Conservation (phyloP, 2,329 filamentous ascomycete genomes). For the Zasmidium citrigriseum region DNA sequence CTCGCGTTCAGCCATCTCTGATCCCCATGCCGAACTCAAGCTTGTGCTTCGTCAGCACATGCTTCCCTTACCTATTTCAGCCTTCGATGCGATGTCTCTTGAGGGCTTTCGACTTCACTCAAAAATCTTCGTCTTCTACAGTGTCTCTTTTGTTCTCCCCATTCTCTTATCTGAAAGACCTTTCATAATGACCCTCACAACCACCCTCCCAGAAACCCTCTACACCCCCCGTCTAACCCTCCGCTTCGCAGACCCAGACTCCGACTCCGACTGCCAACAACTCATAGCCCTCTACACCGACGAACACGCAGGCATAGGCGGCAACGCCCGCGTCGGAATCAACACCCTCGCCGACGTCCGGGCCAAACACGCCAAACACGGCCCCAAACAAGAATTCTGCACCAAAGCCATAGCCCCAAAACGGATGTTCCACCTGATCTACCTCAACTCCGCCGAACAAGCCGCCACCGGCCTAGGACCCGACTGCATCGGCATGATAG, state of each 20-base stretch:
- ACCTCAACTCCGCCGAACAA: not conserved
- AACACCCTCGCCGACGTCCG: constrained; percentile 2
- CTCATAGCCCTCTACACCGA: constrained; percentile 7
- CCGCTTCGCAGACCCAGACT: constrained; percentile 2
- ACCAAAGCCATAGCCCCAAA: not conserved
- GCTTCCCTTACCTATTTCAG: no score
- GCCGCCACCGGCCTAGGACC: no score
- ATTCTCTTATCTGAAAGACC: no score
- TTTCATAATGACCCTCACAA: not conserved
- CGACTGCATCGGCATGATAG: constrained; percentile 2
- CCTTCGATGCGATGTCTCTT: no score
- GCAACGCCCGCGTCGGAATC: constrained; percentile 4
- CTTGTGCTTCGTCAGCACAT: no score
- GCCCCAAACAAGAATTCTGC: constrained; percentile 2
- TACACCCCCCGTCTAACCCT: constrained; percentile 7
- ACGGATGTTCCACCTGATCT: constrained; percentile 10
- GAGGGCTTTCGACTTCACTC: no score
- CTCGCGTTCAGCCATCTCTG: no score
- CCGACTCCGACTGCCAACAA: constrained; percentile 1
- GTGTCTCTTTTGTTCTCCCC: no score
- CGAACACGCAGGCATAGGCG: not conserved
- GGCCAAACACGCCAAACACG: constrained; percentile 1
- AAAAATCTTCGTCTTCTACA: no score
- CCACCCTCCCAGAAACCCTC: not conserved
- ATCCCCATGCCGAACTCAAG: no score